Base-by-base conservation (phyloP, 345 rosid genomes). In the Populus simonii region DNA sequence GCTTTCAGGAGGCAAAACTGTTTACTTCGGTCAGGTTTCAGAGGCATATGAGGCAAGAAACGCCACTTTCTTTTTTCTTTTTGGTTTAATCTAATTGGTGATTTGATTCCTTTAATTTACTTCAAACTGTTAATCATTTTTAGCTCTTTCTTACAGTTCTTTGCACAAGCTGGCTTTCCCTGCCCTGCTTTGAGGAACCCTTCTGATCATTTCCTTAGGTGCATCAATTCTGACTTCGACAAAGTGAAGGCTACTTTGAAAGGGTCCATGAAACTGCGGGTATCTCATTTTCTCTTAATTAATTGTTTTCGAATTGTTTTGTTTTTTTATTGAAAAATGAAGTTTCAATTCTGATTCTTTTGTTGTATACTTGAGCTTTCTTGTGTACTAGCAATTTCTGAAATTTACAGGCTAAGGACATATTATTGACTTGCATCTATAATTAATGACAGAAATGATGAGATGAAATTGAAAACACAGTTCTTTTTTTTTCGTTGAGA, bases 171-270 rank as follows among this genome's bases (percentile, higher is more conserved):
- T 31, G 99, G 98, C 72, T 93, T 95, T 63, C 99, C 99, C 31
- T 95, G 98, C 83, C 98, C 99, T 76, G 84, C 97, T 77, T 77
- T 93, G 84, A 89, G 99, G 90, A 95, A 92, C 85, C 98, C 97
- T 6, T 95, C 99, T 17, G 99, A 95, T 85, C 98, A 95, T 88
- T 95, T 95, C 78, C 92, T 95, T 61, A 81, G 99, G 81, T 93
- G 99, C 79, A 79, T 95, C 72, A 95, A 95, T 84, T 87, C 98
- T 20, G 99, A 95, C 81, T 95, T 95, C 39, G 98, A 95, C 83
- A 95, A 93, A 89, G 97, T 93, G 73, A 90, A 94, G 87, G 93
- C 97, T 61, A 95, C 98, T 33, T 84, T 93, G 33, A 93, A 93
- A 83, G 99, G 99, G 11, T 95, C 99, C 74, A 90, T 93, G 93